Evolutionary conservation across 2,329 filamentous ascomycete genomes (phyloP).

Genomic region (Ophioceras dolichostomum): DNA sequence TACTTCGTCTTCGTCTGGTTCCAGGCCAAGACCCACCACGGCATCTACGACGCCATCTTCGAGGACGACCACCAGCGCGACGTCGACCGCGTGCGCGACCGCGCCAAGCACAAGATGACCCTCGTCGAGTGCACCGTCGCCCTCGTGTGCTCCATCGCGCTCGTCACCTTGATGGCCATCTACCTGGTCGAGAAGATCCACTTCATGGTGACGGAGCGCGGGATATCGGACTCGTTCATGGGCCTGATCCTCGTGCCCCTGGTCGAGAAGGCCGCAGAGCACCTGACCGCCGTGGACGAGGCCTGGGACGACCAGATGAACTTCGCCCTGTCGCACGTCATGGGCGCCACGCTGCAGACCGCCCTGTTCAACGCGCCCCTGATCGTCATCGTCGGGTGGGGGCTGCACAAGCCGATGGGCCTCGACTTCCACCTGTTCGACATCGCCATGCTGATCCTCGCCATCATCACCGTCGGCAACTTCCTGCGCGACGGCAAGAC

Average conservation of each 20-base stretch:
- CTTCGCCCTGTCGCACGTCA: constrained; percentile 72
- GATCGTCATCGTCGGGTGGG: constrained; percentile 76
- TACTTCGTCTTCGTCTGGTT: constrained; percentile 59
- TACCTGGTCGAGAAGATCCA: constrained; percentile 64
- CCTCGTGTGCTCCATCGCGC: constrained; percentile 48
- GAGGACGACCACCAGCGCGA: constrained; percentile 58
- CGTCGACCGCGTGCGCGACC: constrained; percentile 48
- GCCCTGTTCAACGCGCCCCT: constrained; percentile 79
- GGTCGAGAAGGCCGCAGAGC: constrained; percentile 79
- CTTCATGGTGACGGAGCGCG: constrained; percentile 31
- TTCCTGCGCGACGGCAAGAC: constrained; percentile 74
- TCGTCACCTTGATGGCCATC: constrained; percentile 63
- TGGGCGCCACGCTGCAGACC: constrained; percentile 81
- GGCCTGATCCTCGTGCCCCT: constrained; percentile 69
- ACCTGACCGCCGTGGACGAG: constrained; percentile 74
- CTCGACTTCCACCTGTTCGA: constrained; percentile 84
- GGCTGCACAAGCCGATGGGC: constrained; percentile 56
- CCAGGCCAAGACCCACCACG: constrained; percentile 65
- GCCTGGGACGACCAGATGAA: constrained; percentile 78
- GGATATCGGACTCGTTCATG: constrained; percentile 41
- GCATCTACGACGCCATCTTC: constrained; percentile 64
- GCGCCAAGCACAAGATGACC: constrained; percentile 56
- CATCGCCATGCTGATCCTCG: constrained; percentile 66
- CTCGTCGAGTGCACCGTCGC: constrained; percentile 60
- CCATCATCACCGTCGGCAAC: constrained; percentile 76